Evolutionary conservation across 495 filamentous ascomycete genomes (phyloP).

Genomic region (Pseudoneurospora amorphoporcata): DNA sequence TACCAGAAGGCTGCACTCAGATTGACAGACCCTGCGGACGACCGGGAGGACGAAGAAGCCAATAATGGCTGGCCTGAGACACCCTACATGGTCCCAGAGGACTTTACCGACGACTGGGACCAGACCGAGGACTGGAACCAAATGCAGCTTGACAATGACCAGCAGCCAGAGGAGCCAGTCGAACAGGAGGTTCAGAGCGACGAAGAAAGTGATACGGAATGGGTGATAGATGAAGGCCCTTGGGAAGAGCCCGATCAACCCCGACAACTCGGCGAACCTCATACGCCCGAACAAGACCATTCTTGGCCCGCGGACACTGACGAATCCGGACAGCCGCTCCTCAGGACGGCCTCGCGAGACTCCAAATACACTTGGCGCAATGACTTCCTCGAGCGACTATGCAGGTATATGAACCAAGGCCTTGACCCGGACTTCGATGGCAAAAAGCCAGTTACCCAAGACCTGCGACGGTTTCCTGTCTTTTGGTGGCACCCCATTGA

Average conservation of each 20-base stretch:
- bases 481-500: conserved; percentile 2
- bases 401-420: no score
- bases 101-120: not conserved
- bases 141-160: not conserved
- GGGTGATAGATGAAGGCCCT: not conserved
- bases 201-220: not conserved
- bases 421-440: not conserved
- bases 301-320: not conserved
- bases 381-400: not conserved
- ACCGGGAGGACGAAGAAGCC: not conserved
- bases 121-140: not conserved
- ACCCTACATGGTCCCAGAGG: not conserved
- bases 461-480: not conserved
- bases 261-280: not conserved
- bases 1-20: not conserved
- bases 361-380: not conserved
- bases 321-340: not conserved
- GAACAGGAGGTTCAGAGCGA: not conserved
- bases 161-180: not conserved
- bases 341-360: not conserved
- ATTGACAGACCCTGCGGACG: not conserved
- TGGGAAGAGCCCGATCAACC: not conserved
- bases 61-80: not conserved
- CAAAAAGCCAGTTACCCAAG: not conserved
- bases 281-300: not conserved